These are phyloP conservation scores for Mortierella sp. DNA, from an alignment of 371 early-diverging fungal species.

Conservation along the genomic window DNA sequence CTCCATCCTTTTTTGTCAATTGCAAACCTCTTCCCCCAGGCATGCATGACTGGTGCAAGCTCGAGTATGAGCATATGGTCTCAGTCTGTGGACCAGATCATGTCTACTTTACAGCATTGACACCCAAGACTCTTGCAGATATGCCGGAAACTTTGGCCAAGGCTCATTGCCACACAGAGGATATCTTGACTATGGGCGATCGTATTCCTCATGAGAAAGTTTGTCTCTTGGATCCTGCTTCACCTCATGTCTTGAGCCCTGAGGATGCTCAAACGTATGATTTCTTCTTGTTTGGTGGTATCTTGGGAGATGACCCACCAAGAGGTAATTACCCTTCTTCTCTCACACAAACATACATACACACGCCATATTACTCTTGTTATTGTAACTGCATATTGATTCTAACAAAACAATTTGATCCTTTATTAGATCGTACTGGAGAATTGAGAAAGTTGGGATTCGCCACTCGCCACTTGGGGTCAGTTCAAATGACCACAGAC, in stretches of 20 bases:
- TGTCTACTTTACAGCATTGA: constrained; percentile 70
- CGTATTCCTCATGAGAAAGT: constrained; percentile 68
- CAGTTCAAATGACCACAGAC: constrained; percentile 83
- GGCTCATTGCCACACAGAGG: constrained; percentile 70
- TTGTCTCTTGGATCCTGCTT: constrained; percentile 82
- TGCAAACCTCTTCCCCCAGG: constrained; percentile 27
- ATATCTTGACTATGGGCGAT: constrained; percentile 70
- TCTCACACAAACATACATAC: not conserved
- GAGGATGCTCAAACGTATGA: constrained; percentile 78
- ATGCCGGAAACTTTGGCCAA: constrained; percentile 68
- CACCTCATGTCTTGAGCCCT: constrained; percentile 69
- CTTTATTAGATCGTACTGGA: constrained; percentile 74
- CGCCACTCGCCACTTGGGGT: constrained; percentile 82
- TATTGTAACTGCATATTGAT: not conserved
- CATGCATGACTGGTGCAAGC: constrained; percentile 79
- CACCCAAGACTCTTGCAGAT: constrained; percentile 62
- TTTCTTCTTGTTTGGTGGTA: constrained; percentile 87
- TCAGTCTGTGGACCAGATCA: constrained; percentile 67
- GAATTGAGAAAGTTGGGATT: constrained; percentile 81
- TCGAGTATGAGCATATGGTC: constrained; percentile 86
- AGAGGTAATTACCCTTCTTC: constrained; percentile 60
- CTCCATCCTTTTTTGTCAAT: not conserved
- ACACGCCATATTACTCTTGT: not conserved
- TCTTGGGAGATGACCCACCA: constrained; percentile 79
- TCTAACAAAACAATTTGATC: not conserved